Evolutionary conservation across 2,329 filamentous ascomycete genomes (phyloP).

Genomic region (Metarhizium robertsii): DNA sequence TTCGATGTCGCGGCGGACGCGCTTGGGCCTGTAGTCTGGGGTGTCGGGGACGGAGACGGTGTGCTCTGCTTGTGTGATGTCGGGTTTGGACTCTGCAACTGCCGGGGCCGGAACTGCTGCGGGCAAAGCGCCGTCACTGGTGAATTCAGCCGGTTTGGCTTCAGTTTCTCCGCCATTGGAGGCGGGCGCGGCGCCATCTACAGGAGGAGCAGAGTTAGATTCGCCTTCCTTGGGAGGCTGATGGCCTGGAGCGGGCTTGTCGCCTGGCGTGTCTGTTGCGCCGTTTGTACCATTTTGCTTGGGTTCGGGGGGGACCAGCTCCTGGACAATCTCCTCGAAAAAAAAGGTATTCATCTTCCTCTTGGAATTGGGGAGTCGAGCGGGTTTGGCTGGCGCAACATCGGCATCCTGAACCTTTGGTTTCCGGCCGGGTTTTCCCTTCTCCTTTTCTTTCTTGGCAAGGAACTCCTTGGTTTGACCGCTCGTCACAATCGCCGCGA

Average conservation of each 20-base stretch:
- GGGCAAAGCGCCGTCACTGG: neutral
- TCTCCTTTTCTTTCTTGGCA: conserved; percentile 75
- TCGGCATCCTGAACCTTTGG: conserved; percentile 45
- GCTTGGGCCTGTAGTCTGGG: conserved; percentile 42
- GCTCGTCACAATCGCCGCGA: conserved; percentile 75
- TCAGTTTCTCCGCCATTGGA: conserved; percentile 1
- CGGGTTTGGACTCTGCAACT: neutral
- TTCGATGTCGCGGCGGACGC: conserved; percentile 59
- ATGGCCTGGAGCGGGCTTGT: conserved; percentile 2
- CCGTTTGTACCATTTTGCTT: conserved; percentile 17
- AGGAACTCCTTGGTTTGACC: conserved; percentile 76
- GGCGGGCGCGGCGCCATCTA: neutral
- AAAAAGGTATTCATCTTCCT: conserved; percentile 60
- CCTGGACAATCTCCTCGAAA: conserved; percentile 59
- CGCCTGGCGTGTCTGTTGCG: conserved; percentile 8
- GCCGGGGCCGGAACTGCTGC: conserved; percentile 2
- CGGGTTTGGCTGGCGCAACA: conserved; percentile 41
- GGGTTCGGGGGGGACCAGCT: conserved; percentile 35
- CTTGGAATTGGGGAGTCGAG: conserved; percentile 63
- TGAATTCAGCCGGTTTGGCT: conserved; percentile 6
- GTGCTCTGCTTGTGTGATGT: conserved; percentile 5
- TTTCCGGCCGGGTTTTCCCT: conserved; percentile 50
- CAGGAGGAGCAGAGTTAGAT: neutral
- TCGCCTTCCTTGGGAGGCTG: conserved; percentile 1
- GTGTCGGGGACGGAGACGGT: conserved; percentile 16